These are phyloP conservation scores for Austroboletus festivus DNA, from an alignment of 768 basidiomycete genomes.

Conservation along the genomic window DNA sequence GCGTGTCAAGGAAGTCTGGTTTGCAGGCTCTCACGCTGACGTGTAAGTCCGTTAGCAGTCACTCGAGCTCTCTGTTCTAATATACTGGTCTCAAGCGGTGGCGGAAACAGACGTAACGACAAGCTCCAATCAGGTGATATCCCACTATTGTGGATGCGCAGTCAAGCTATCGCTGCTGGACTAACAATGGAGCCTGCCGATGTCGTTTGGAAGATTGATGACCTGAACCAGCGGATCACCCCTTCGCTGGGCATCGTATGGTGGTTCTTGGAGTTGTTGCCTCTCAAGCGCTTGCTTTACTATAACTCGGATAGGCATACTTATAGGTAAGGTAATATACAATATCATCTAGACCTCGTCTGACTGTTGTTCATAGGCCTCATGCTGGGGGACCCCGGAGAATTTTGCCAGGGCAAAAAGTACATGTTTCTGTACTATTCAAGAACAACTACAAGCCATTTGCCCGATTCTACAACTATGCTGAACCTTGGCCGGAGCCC, in stretches of 20 bases:
- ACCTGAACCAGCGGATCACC: slow-evolving; percentile 23
- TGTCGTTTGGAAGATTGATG: slow-evolving; percentile 29
- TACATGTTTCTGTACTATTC: slow-evolving; percentile 32
- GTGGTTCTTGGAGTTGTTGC: slow-evolving; percentile 26
- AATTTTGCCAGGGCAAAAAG: slow-evolving; percentile 29
- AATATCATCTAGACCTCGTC: background rate
- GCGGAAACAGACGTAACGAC: slow-evolving; percentile 28
- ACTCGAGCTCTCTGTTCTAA: slow-evolving; percentile 1
- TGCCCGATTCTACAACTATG: slow-evolving; percentile 21
- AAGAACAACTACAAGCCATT: slow-evolving; percentile 28
- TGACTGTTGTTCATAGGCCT: slow-evolving; percentile 19
- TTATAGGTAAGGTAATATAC: slow-evolving; percentile 9
- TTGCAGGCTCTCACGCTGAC: slow-evolving; percentile 39
- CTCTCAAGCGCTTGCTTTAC: slow-evolving; percentile 27
- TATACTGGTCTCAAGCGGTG: slow-evolving; percentile 15
- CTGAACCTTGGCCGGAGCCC: slow-evolving; percentile 25
- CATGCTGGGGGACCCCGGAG: slow-evolving; percentile 25
- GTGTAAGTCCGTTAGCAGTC: slow-evolving; percentile 26
- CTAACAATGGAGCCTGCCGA: slow-evolving; percentile 21
- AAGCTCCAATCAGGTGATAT: slow-evolving; percentile 28
- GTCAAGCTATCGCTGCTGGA: slow-evolving; percentile 26
- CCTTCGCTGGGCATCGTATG: slow-evolving; percentile 13
- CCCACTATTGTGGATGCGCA: slow-evolving; percentile 32
- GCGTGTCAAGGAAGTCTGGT: slow-evolving; percentile 42
- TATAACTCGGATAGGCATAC: slow-evolving; percentile 26